These are phyloP conservation scores for Pachysolen tannophilus DNA, from an alignment of 805 yeast species.

Conservation along the genomic window DNA sequence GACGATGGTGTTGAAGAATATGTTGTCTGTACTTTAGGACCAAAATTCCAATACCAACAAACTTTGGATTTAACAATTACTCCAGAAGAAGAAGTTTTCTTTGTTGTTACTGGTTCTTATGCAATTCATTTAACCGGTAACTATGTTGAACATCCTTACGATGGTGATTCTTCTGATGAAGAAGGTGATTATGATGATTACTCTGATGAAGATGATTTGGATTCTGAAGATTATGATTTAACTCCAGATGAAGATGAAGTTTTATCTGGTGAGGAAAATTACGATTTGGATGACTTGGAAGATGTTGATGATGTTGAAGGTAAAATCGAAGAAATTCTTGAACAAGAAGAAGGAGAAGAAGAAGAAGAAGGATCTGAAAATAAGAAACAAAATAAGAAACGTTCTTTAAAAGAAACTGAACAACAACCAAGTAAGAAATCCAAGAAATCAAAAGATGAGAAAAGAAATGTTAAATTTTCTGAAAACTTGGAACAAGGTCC, in stretches of 20 bases:
- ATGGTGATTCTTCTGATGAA: constrained; percentile 49
- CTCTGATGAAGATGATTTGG: constrained; percentile 40
- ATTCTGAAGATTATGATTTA: constrained; percentile 52
- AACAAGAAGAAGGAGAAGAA: constrained; percentile 47
- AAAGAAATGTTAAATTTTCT: constrained; percentile 81
- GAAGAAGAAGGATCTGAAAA: constrained; percentile 37
- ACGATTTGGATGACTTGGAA: constrained; percentile 55
- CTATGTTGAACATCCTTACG: constrained; percentile 93
- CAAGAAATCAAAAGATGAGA: constrained; percentile 36
- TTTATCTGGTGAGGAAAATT: constrained; percentile 37
- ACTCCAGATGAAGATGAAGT: constrained; percentile 75
- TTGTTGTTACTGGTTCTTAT: constrained; percentile 94
- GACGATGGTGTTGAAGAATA: constrained; percentile 78
- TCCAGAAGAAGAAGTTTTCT: constrained; percentile 90
- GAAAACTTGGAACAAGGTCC: constrained; percentile 94
- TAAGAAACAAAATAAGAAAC: constrained; percentile 20
- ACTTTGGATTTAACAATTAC: constrained; percentile 80
- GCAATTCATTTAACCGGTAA: constrained; percentile 90
- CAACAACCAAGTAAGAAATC: constrained; percentile 21
- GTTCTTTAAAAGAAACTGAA: constrained; percentile 5
- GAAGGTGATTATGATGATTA: constrained; percentile 38
- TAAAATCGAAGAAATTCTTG: constrained; percentile 68
- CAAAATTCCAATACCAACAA: constrained; percentile 81
- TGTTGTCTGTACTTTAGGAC: constrained; percentile 84
- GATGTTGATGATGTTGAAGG: constrained; percentile 64